Conservation (phyloP, 148 eudicot genomes). For the Amaranthus cruentus region DNA sequence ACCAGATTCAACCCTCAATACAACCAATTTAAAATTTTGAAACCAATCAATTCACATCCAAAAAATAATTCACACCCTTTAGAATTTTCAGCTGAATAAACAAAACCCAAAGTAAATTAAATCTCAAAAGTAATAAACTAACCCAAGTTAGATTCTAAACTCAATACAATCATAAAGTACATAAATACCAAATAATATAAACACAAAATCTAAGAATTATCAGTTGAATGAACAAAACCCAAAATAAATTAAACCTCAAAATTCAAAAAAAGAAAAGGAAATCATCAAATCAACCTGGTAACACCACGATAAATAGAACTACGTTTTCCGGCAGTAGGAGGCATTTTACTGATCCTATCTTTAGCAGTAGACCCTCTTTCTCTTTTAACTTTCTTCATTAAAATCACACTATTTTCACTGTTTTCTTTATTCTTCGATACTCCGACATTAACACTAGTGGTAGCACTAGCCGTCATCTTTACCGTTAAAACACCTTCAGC, state of each 20-base stretch:
- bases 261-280: background rate
- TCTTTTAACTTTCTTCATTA: constrained; percentile 64
- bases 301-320: constrained; percentile 99
- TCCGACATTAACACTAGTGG: constrained; percentile 10
- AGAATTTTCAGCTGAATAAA: too few relatives aligned
- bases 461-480: constrained; percentile 20
- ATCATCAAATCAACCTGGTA: constrained; percentile 49
- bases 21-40: too few relatives aligned
- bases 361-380: constrained; percentile 93
- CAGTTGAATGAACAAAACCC: background rate
- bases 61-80: too few relatives aligned
- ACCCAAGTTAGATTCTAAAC: background rate
- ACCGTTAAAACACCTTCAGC: constrained; percentile 19
- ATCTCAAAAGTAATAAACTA: background rate
- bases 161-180: background rate
- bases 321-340: constrained; percentile 98
- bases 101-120: too few relatives aligned
- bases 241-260: background rate
- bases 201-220: background rate
- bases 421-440: constrained; percentile 27
- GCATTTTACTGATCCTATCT: constrained; percentile 95
- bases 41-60: too few relatives aligned
- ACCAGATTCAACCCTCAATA: too few relatives aligned
- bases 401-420: constrained; percentile 23
- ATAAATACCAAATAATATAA: background rate